Conservation (phyloP, 2,329 filamentous ascomycete genomes). For the Leptographium galeiforme region DNA sequence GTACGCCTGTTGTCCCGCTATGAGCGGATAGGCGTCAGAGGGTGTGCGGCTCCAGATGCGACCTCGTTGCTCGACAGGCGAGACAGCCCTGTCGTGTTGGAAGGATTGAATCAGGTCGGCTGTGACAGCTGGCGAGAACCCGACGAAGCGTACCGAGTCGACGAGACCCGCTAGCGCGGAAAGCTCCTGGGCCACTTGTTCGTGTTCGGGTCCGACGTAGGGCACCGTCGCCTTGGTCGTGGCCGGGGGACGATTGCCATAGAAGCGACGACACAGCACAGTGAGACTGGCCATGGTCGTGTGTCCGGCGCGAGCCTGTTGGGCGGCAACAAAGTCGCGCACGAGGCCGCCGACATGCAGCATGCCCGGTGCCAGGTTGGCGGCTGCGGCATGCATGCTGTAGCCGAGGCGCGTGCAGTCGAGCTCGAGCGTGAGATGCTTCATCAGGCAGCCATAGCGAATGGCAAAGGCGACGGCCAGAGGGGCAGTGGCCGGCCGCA, state of each 20-base stretch:
- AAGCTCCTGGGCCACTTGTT: constrained; percentile 18
- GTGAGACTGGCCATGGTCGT: neutral
- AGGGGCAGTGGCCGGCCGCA: constrained; percentile 18
- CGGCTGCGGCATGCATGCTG: constrained; percentile 15
- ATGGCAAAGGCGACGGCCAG: constrained; percentile 22
- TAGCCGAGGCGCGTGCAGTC: constrained; percentile 25
- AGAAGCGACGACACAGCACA: neutral
- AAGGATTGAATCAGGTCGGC: neutral
- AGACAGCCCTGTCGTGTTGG: neutral
- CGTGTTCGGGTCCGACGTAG: constrained; percentile 9
- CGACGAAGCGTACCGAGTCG: constrained; percentile 21
- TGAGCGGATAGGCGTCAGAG: constrained; percentile 18
- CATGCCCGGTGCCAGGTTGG: constrained; percentile 12
- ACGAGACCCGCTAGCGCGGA: constrained; percentile 17
- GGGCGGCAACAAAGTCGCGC: constrained; percentile 15
- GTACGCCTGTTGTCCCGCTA: constrained; percentile 16
- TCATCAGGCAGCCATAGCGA: constrained; percentile 22
- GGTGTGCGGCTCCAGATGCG: constrained; percentile 13
- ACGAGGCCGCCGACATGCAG: constrained; percentile 16
- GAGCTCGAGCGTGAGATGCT: constrained; percentile 24
- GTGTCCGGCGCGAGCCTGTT: constrained; percentile 11
- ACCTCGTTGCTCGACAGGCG: neutral
- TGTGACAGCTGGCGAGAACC: constrained; percentile 14
- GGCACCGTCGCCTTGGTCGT: constrained; percentile 11
- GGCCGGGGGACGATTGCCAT: neutral